A percentile compares a stretch with the other conserved stretches of the same genome.
Conservation (phyloP, 306 rosid species). For the Cucurbita pepo region DNA sequence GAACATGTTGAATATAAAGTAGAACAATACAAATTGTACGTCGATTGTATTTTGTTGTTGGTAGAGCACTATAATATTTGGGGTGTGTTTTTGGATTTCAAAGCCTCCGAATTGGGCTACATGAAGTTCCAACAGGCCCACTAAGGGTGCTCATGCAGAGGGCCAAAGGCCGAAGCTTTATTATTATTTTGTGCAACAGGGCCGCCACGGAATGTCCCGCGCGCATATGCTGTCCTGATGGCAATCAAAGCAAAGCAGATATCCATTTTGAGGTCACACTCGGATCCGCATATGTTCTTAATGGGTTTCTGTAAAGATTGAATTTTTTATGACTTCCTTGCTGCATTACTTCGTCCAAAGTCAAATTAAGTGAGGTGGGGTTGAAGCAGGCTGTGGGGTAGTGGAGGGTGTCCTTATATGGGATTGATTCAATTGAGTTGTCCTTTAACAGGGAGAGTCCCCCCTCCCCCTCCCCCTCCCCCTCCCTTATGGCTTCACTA, state of each 20-base stretch:
- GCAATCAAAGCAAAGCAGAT: neutral
- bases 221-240: neutral
- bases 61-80: neutral
- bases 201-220: neutral
- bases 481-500: neutral
- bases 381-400: neutral
- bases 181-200: neutral
- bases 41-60: too few species aligned
- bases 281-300: neutral
- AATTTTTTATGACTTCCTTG: neutral
- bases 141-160: neutral
- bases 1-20: too few species aligned
- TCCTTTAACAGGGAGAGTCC: neutral
- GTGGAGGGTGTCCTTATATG: neutral
- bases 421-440: conserved; percentile 2
- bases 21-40: too few species aligned
- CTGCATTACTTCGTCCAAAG: neutral
- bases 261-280: neutral
- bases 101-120: neutral
- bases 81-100: neutral
- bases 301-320: neutral
- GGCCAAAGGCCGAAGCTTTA: neutral
- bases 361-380: neutral
- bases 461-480: neutral
- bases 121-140: neutral